Evolutionary conservation across 805 yeast species (phyloP).

Genomic region (Starmerella davenportii): DNA sequence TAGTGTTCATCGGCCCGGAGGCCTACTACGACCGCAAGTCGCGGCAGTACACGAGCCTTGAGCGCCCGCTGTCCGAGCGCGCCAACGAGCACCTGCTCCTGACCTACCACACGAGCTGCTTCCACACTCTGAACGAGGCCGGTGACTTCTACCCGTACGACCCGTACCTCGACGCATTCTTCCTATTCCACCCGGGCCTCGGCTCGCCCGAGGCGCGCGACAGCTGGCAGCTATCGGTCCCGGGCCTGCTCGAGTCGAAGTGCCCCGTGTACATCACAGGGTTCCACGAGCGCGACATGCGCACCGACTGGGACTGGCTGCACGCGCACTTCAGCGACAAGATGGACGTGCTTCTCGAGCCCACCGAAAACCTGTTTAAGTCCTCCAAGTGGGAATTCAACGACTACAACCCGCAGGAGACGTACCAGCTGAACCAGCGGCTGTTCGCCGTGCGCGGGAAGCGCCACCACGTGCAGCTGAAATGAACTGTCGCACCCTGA

Average conservation of each 20-base stretch:
- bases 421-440: conserved; percentile 78
- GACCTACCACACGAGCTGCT: conserved; percentile 74
- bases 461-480: conserved; percentile 52
- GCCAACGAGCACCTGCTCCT: conserved; percentile 57
- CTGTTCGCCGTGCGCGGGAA: conserved; percentile 89
- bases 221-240: conserved; percentile 69
- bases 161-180: conserved; percentile 84
- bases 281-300: conserved; percentile 56
- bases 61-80: conserved; percentile 38
- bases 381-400: conserved; percentile 90
- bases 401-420: conserved; percentile 81
- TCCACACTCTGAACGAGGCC: conserved; percentile 76
- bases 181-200: conserved; percentile 90
- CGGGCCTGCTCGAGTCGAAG: conserved; percentile 78
- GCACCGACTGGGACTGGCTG: conserved; percentile 57
- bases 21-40: conserved; percentile 56
- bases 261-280: conserved; percentile 87
- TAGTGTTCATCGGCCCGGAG: conserved; percentile 92
- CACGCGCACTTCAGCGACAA: conserved; percentile 45
- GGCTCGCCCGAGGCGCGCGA: conserved; percentile 63
- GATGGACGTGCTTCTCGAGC: conserved; percentile 64
- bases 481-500: too few species aligned
- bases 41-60: conserved; percentile 40
- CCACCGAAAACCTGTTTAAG: conserved; percentile 52
- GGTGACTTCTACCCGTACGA: conserved; percentile 96